Evolutionary conservation across 352 stramenopile species (phyloP), one percentile per base, ranked within the genome.

Genomic region (Globisporangium paroecandrum): DNA sequence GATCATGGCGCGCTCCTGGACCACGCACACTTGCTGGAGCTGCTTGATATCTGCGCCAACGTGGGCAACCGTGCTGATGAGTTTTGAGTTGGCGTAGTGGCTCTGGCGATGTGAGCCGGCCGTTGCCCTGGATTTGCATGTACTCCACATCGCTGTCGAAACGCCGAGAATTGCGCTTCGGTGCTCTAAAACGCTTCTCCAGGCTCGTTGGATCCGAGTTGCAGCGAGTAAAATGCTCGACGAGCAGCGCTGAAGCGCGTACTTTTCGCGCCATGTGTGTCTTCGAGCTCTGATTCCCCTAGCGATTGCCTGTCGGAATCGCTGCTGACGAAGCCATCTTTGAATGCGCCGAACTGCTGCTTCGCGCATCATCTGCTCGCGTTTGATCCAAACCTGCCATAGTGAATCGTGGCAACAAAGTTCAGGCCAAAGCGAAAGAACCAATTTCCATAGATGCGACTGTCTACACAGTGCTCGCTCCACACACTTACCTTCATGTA

Each of bases 331-430:
- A 15, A 71, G 22, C 63, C 64, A 86, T 24, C 65, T 61, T 53
- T 91, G 81, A n/a, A 91, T 74, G 4, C 80, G 83, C 3, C 68
- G 74, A 0, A 73, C 81, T 12, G 78, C 79, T 32, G 71, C 71
- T 34, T 80, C 70, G 4, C 81, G 81, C 20, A 77, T 61, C 77
- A 86, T 73, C 68, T 91, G 83, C 64, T 91, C 83, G 12, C 83
- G 73, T 53, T 85, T 89, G 61, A 91, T 76, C 83, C 83, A 91
- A 4, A 87, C 70, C 78, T 86, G 65, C 46, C 12, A 49, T 29
- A 6, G 36, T 15, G 29, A 47, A 13, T 15, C 20, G 36, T 22
- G 5, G 4, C 9, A 12, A 32, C 7, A 32, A 15, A 62, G 4
- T 62, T 49, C n/a, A 61, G 56, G 29, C 24, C 24, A 41, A 25